phyloP scores from a whole-genome alignment of 2,329 filamentous ascomycete species.

The Penicillium aurantiogriseum region DNA sequence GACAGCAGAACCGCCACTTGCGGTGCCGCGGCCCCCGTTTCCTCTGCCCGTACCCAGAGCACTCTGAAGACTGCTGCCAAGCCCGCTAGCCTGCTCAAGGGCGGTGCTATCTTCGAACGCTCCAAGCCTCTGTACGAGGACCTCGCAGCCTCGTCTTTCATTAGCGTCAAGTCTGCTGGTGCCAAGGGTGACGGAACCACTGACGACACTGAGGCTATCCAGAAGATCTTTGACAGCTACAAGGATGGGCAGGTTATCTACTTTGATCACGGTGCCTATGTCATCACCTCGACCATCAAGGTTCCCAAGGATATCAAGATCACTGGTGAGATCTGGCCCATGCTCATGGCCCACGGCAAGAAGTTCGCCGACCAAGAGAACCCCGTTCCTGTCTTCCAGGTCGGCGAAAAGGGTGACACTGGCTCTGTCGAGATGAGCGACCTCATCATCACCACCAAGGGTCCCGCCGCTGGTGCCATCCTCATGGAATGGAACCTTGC shows the following conservation, averaged over 20 bases:
- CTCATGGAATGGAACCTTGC: conserved; percentile 89
- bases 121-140: conserved; percentile 85
- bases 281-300: conserved; percentile 59
- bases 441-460: conserved; percentile 78
- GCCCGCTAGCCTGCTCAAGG: conserved; percentile 62
- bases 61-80: conserved; percentile 58
- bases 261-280: conserved; percentile 64
- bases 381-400: conserved; percentile 79
- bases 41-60: conserved; percentile 57
- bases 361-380: conserved; percentile 72
- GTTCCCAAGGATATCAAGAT: conserved; percentile 76
- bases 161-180: conserved; percentile 78
- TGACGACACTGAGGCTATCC: conserved; percentile 84
- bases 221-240: conserved; percentile 70
- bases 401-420: conserved; percentile 73
- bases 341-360: conserved; percentile 77
- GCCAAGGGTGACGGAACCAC: conserved; percentile 83
- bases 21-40: conserved; percentile 33
- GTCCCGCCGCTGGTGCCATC: conserved; percentile 80
- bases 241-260: conserved; percentile 60
- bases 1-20: conserved; percentile 17
- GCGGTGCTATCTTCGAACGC: conserved; percentile 73
- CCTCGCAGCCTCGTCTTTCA: conserved; percentile 65
- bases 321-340: conserved; percentile 85
- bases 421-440: conserved; percentile 86